Evolutionary conservation across 305 asterid species (phyloP).

Genomic region (Rubia peregrina): DNA sequence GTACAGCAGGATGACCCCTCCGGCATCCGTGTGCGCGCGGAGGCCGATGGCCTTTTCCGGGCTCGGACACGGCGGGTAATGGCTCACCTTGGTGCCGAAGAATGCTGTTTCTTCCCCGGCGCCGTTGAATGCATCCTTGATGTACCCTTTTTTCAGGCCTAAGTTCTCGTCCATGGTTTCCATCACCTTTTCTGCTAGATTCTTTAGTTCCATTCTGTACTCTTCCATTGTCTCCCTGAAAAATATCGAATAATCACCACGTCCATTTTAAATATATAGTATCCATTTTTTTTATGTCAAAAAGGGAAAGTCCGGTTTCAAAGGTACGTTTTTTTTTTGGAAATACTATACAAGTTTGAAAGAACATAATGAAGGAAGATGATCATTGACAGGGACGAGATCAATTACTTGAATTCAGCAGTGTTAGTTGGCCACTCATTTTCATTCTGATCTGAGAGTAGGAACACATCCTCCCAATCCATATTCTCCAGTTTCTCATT

Average conservation of each 20-base stretch:
- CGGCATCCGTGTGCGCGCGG: slow-evolving; percentile 94
- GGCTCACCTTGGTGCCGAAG: slow-evolving; percentile 92
- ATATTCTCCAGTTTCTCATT: slow-evolving; percentile 42
- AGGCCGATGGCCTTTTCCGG: slow-evolving; percentile 70
- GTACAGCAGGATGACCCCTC: slow-evolving; percentile 73
- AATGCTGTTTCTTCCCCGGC: slow-evolving; percentile 44
- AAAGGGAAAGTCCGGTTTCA: neutral
- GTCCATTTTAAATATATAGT: neutral
- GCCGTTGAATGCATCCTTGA: slow-evolving; percentile 55
- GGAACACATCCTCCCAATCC: slow-evolving; percentile 90
- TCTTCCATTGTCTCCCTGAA: slow-evolving; percentile 78
- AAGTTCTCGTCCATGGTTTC: slow-evolving; percentile 77
- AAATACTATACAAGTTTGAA: too few species aligned
- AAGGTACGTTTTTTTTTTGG: too few species aligned
- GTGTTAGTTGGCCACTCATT: slow-evolving; percentile 75
- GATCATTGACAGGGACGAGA: too few species aligned
- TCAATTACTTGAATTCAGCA: slow-evolving; percentile 47
- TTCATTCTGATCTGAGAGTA: slow-evolving; percentile 63
- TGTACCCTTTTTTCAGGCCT: slow-evolving; percentile 56
- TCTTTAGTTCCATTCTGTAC: slow-evolving; percentile 56
- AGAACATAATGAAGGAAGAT: too few species aligned
- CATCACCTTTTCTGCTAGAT: slow-evolving; percentile 54
- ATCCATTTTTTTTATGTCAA: neutral
- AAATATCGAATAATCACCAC: neutral
- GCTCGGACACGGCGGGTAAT: slow-evolving; percentile 78